Percentiles rank a stretch among this genome's conserved stretches.
phyloP scores from a whole-genome alignment of 148 eudicot species.

The Nyssa sinensis region DNA sequence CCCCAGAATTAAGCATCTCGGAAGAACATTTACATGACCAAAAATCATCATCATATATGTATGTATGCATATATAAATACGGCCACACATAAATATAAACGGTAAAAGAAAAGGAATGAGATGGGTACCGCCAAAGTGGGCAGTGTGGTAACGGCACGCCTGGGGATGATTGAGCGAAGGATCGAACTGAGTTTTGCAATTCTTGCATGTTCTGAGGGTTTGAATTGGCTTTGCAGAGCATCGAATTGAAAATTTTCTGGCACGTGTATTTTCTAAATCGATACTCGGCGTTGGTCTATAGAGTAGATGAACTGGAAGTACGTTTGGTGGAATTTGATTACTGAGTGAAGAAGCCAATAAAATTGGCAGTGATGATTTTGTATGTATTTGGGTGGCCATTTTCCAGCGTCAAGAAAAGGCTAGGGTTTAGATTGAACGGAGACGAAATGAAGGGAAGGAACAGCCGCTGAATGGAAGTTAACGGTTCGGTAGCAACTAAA shows the following conservation, averaged over 20 bases:
- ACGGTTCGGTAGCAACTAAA: neutral
- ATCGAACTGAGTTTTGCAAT: constrained; percentile 83
- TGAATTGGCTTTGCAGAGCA: constrained; percentile 42
- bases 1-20: neutral
- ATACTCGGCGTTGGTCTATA: neutral
- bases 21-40: no score
- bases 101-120: neutral
- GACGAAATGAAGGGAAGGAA: neutral
- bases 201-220: constrained; percentile 65
- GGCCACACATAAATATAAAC: neutral
- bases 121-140: constrained; percentile 81
- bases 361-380: constrained; percentile 6
- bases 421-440: neutral
- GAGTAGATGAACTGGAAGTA: constrained; percentile 8
- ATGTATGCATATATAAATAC: neutral
- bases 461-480: neutral
- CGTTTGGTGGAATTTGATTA: neutral
- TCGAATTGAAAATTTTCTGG: constrained; percentile 21
- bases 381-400: constrained; percentile 25
- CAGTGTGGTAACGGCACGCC: constrained; percentile 81
- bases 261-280: constrained; percentile 13
- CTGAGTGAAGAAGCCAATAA: neutral
- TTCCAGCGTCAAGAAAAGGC: neutral
- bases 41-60: no score
- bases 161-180: constrained; percentile 69